Conservation (phyloP, 352 stramenopile genomes). For the Pythium phragmiticola region DNA sequence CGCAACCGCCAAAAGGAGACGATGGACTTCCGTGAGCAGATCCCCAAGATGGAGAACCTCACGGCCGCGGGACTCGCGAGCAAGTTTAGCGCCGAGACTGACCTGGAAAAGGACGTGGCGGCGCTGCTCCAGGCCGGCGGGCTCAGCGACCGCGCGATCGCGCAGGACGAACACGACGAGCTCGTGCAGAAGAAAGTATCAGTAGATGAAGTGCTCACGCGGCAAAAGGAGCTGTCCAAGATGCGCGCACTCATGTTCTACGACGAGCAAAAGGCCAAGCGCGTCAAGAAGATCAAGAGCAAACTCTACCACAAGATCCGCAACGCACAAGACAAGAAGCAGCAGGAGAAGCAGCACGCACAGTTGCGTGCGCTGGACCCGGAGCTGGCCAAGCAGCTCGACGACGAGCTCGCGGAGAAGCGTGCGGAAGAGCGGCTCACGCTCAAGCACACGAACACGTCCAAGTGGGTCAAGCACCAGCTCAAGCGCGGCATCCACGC, state of each 20-base stretch:
- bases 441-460: slow-evolving; percentile 98
- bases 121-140: slow-evolving; percentile 60
- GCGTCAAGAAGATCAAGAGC: slow-evolving; percentile 99
- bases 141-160: slow-evolving; percentile 48
- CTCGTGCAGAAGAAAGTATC: slow-evolving; percentile 74
- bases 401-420: slow-evolving; percentile 88
- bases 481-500: slow-evolving; percentile 90
- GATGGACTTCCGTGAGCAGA: slow-evolving; percentile 93
- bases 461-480: slow-evolving; percentile 95
- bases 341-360: slow-evolving; percentile 85
- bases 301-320: slow-evolving; percentile 98
- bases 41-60: slow-evolving; percentile 66
- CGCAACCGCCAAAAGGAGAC: slow-evolving; percentile 94
- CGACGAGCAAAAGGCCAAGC: slow-evolving; percentile 97
- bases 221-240: slow-evolving; percentile 93
- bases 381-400: slow-evolving; percentile 62
- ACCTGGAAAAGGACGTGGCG: slow-evolving; percentile 87
- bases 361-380: slow-evolving; percentile 77
- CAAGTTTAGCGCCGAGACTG: slow-evolving; percentile 92
- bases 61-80: slow-evolving; percentile 86
- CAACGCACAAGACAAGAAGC: slow-evolving; percentile 91
- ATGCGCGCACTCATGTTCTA: slow-evolving; percentile 98
- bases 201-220: slow-evolving; percentile 73
- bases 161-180: slow-evolving; percentile 69
- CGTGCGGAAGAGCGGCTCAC: slow-evolving; percentile 97